Base-by-base conservation (phyloP, 2,329 filamentous ascomycete genomes). In the Colletotrichum filicis region DNA sequence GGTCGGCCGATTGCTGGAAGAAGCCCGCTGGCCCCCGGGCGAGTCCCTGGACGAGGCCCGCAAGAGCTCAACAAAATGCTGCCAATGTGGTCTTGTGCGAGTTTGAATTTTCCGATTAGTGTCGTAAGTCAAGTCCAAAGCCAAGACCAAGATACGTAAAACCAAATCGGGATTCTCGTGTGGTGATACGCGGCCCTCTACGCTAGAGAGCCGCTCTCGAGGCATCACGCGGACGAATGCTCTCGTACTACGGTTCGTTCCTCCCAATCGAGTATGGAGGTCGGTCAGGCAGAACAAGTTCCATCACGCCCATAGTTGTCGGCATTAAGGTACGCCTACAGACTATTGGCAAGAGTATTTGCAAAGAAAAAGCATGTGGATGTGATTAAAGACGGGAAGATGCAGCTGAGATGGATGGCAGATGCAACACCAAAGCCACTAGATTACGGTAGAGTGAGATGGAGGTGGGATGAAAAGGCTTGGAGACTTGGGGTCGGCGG, bases 371-470 rank as follows among this genome's bases (percentile, higher is more conserved):
- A 26, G 22, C 30, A 56, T 28, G 32, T 56, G 62, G 49, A 37
- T 73, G 66, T 70, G 70, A 65, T 58, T 61, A 26, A 9, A 71
- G 46, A 56, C 66, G 60, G 66, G 60, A 73, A 71, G 66, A 55
- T 56, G 70, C 70, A 69, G 52, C 57, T 24, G 24, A 24, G 57
- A 56, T 53, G 56, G 11, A 28, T 49, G 66, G 55, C 9, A 35
- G 30, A 69, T 64, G 66, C 66, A 69, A 56, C 42, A 66, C 37
- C 19, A 69, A 60, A 59, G 70, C 59, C 37, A 53, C 11, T 26
- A 32, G 22, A 56, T 42, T 42, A 16, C 37, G 16, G 37, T 42
- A 42, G 37, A 46, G 26, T 4, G 11, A 24, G 35, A 24, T 16
- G 30, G 37, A 58, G 59, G 59, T 35, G 59, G 26, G 52, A 26